Evolutionary conservation across 768 basidiomycete species (phyloP).

Genomic region (Goffeauzyma gilvescens): DNA sequence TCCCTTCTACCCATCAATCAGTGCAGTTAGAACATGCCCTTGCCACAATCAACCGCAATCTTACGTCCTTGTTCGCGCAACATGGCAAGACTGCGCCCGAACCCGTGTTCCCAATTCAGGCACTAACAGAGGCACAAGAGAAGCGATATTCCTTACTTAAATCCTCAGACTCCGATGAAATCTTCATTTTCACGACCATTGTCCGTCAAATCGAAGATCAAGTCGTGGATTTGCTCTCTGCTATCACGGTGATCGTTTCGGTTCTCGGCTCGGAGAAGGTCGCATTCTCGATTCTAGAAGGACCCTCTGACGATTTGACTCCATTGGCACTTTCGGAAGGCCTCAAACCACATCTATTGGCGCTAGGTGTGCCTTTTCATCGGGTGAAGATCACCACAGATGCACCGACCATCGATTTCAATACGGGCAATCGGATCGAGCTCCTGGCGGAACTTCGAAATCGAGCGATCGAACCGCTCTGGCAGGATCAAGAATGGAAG

Average conservation of each 20-base stretch:
- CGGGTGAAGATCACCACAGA: slow-evolving; percentile 16
- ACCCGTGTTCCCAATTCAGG: slow-evolving; percentile 14
- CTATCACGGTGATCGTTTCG: slow-evolving; percentile 15
- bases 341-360: slow-evolving; percentile 15
- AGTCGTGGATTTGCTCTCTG: slow-evolving; percentile 26
- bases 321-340: slow-evolving; percentile 15
- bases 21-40: no score
- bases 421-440: slow-evolving; percentile 22
- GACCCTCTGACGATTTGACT: slow-evolving; percentile 26
- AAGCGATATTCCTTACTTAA: slow-evolving; percentile 19
- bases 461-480: slow-evolving; percentile 23
- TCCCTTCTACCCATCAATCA: no score
- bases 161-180: slow-evolving; percentile 3
- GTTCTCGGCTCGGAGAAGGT: slow-evolving; percentile 18
- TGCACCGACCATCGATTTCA: slow-evolving; percentile 21
- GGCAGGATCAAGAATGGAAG: slow-evolving; percentile 10
- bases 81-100: slow-evolving; percentile 2
- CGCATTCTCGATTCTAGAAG: slow-evolving; percentile 26
- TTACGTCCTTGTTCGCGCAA: no score
- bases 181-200: slow-evolving; percentile 22
- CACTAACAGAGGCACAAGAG: slow-evolving; percentile 15
- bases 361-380: slow-evolving; percentile 16
- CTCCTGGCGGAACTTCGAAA: slow-evolving; percentile 25
- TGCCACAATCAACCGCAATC: no score
- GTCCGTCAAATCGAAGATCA: slow-evolving; percentile 24